These are phyloP conservation scores for Pythium utonaiense DNA, from an alignment of 352 stramenopile genomes.

Conservation along the genomic window DNA sequence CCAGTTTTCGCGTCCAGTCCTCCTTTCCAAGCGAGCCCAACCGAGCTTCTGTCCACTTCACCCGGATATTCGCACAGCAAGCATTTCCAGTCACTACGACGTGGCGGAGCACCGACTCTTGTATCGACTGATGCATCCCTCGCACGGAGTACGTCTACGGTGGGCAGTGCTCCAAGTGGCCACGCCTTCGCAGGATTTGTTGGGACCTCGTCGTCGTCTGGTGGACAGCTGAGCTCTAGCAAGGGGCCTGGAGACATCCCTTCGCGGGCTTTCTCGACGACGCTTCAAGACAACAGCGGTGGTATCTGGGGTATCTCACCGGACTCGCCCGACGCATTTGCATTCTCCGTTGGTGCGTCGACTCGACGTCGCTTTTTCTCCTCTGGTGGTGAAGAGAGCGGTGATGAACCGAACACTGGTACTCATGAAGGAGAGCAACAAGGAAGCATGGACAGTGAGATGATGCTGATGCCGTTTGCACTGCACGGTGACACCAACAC, in stretches of 20 bases:
- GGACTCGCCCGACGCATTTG: slow-evolving; percentile 63
- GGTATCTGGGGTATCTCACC: slow-evolving; percentile 65
- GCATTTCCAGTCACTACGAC: slow-evolving; percentile 42
- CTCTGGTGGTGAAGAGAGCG: slow-evolving; percentile 16
- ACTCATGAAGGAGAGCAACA: slow-evolving; percentile 19
- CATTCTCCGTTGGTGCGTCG: slow-evolving; percentile 39
- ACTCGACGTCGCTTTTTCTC: slow-evolving; percentile 46
- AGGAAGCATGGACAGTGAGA: slow-evolving; percentile 14
- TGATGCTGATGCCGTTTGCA: slow-evolving; percentile 67
- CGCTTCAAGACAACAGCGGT: slow-evolving; percentile 55
- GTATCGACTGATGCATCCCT: slow-evolving; percentile 54
- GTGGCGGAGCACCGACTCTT: slow-evolving; percentile 47
- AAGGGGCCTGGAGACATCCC: slow-evolving; percentile 13
- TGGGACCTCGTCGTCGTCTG: neutral
- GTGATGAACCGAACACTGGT: neutral
- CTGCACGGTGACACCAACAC: slow-evolving; percentile 35
- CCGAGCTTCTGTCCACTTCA: slow-evolving; percentile 66
- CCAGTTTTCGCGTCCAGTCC: slow-evolving; percentile 45
- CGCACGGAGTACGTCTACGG: slow-evolving; percentile 22
- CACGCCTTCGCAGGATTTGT: slow-evolving; percentile 18
- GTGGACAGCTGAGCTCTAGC: neutral
- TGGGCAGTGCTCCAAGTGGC: slow-evolving; percentile 18
- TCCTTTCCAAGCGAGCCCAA: slow-evolving; percentile 63
- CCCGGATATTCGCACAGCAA: slow-evolving; percentile 74
- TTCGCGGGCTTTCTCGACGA: slow-evolving; percentile 51